Conservation (phyloP, 116 monocot genomes). For the Cymodocea nodosa region DNA sequence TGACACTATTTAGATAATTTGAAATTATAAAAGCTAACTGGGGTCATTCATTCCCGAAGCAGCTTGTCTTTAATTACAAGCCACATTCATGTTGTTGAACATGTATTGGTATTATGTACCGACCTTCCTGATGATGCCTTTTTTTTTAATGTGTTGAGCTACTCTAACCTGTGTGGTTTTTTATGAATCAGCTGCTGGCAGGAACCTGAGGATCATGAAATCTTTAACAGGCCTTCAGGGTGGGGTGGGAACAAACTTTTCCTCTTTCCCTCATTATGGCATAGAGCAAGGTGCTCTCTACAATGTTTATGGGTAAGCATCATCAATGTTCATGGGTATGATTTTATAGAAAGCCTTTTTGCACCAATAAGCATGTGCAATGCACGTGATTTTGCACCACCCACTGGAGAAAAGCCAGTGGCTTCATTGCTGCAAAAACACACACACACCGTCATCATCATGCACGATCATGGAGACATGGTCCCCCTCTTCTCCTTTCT, state of each 20-base stretch:
- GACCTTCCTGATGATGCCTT: no score
- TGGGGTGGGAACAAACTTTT: slow-evolving; percentile 30
- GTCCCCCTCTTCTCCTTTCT: slow-evolving; percentile 11
- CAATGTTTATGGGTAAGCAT: slow-evolving; percentile 69
- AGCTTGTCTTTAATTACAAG: no score
- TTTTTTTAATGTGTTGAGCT: not conserved
- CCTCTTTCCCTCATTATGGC: slow-evolving; percentile 71
- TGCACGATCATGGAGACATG: not conserved
- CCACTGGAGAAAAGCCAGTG: no score
- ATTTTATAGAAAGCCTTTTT: slow-evolving; percentile 9
- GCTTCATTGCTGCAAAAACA: not conserved
- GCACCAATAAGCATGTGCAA: not conserved
- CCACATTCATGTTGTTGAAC: not conserved
- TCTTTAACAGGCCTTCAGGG: slow-evolving; percentile 44
- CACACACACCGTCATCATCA: not conserved
- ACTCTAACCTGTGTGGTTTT: not conserved
- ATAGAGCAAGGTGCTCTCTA: slow-evolving; percentile 80
- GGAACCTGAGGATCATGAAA: slow-evolving; percentile 61
- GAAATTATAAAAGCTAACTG: not conserved
- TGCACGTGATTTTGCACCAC: slow-evolving; percentile 7
- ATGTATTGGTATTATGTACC: not conserved
- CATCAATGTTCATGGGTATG: not conserved
- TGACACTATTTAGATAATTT: not conserved
- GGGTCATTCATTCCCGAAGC: not conserved
- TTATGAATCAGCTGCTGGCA: slow-evolving; percentile 27